Percentiles rank a stretch among this genome's conserved stretches.
These are phyloP conservation scores for Salix viminalis DNA, from an alignment of 345 rosid species.

Conservation along the genomic window DNA sequence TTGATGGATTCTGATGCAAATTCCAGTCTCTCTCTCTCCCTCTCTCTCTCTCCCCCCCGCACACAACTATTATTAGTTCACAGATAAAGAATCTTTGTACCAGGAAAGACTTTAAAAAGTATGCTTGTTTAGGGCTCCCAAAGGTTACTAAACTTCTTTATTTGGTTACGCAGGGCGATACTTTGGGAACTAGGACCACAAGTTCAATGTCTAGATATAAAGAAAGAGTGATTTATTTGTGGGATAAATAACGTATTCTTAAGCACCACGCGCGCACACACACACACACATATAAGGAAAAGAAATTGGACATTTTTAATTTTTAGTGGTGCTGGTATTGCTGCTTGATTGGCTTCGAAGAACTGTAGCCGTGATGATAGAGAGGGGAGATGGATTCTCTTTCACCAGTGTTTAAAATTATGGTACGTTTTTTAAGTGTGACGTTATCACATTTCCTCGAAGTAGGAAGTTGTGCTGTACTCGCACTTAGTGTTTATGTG, in stretches of 20 bases:
- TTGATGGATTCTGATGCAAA: slow-evolving; percentile 61
- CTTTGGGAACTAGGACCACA: slow-evolving; percentile 39
- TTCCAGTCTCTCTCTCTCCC: slow-evolving; percentile 21
- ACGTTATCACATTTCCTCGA: not conserved
- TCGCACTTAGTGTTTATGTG: not conserved
- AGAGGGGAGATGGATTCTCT: not conserved
- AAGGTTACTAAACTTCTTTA: slow-evolving; percentile 31
- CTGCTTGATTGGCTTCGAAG: not conserved
- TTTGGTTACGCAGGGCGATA: slow-evolving; percentile 18
- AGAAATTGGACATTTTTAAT: not conserved
- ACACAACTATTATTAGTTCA: not conserved
- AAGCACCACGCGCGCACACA: not conserved
- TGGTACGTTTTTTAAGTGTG: not conserved
- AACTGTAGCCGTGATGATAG: not conserved
- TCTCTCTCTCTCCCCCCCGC: not conserved
- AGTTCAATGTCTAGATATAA: not conserved
- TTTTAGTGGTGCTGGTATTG: not conserved
- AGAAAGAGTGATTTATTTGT: not conserved
- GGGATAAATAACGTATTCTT: not conserved
- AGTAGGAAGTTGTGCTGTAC: not conserved
- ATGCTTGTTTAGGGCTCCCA: slow-evolving; percentile 44
- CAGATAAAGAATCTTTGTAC: slow-evolving; percentile 28
- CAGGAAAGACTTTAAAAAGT: slow-evolving; percentile 30
- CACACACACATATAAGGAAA: not conserved
- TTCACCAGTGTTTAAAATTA: not conserved